phyloP scores from a whole-genome alignment of 164 flowering plant species.

The Macadamia tetraphylla region DNA sequence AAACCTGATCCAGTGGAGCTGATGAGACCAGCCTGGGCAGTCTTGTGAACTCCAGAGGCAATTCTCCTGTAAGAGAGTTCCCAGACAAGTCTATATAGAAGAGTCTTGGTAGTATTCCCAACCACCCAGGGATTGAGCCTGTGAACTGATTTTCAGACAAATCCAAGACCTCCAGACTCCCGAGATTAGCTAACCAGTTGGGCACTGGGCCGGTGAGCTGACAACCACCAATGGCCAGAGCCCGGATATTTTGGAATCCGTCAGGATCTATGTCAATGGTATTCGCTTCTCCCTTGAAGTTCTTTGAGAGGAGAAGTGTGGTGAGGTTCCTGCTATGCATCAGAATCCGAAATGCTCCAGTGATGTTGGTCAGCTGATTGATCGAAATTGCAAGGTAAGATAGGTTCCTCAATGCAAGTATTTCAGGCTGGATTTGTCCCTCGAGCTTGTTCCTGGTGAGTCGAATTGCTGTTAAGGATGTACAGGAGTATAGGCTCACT shows the following conservation, averaged over 20 bases:
- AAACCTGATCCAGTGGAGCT: constrained; percentile 16
- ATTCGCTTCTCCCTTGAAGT: constrained; percentile 35
- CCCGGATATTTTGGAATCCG: constrained; percentile 42
- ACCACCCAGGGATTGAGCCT: constrained; percentile 51
- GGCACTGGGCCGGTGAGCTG: constrained; percentile 43
- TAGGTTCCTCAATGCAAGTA: constrained; percentile 34
- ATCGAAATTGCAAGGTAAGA: constrained; percentile 48
- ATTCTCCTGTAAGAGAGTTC: constrained; percentile 40
- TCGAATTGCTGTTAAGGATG: constrained; percentile 43
- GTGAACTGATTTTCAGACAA: constrained; percentile 43
- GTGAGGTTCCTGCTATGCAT: constrained; percentile 39
- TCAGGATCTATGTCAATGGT: constrained; percentile 25
- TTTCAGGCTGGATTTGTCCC: constrained; percentile 42
- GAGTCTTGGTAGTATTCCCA: constrained; percentile 40
- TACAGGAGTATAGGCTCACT: constrained; percentile 40
- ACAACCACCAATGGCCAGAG: constrained; percentile 49
- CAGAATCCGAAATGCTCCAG: constrained; percentile 36
- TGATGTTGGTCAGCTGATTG: constrained; percentile 39
- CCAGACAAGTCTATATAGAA: constrained; percentile 54
- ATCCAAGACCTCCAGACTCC: constrained; percentile 42
- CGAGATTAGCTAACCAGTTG: constrained; percentile 37
- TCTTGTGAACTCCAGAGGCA: constrained; percentile 34
- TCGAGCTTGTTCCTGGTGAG: constrained; percentile 34
- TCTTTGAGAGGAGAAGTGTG: constrained; percentile 34
- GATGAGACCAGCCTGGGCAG: constrained; percentile 25